Base-by-base conservation (phyloP, 2,329 filamentous ascomycete genomes). In the Cytospora paraplurivora region DNA sequence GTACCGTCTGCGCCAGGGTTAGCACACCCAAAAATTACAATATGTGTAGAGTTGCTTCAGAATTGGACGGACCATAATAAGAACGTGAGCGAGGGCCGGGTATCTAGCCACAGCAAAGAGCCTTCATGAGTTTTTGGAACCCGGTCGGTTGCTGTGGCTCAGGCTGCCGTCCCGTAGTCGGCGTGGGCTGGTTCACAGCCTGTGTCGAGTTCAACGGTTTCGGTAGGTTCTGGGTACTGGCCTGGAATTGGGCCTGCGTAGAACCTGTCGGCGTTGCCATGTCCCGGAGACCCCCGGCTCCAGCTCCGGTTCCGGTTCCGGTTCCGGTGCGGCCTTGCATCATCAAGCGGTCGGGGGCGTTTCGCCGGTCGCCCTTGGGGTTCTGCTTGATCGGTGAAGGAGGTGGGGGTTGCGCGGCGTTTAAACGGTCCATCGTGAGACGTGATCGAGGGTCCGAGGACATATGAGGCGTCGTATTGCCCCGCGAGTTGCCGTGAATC, bases 231-330 rank as follows among this genome's bases (percentile, higher is more conserved):
- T 92, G 91, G 73, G 90, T 91, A 80, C 92, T 97, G 84, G 92
- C 94, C 81, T 96, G 93, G 83, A 97, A 97, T 76, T 97, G 94
- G 69, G 94, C 94, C 78, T 96, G 92, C 68, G 92, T 97, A 74
- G 92, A 97, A 72, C 90, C 92, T 74, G 93, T 89, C 71, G 93
- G 91, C 68, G 93, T 94, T 73, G 87, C 86, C 76, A 90, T 86
- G 76, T 96, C 91, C 76, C 88, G 84, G 72, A 88, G 83, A 76
- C 85, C 87, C 82, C 87, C 87, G 79, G 82, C 84, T 81, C 84
- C 27, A 27, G 27, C 27, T 27, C 27, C 27, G 27, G 27, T 27
- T 27, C 27, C 27, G 27, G 27, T 27, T 27, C 87, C 87, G 79
- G 82, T 84, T 81, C 84, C 88, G 84, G 88, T 93, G 78, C 85